Evolutionary conservation across 495 filamentous ascomycete genomes (phyloP), one percentile per base, ranked within the genome.

Genomic region (Penicillium roqueforti): DNA sequence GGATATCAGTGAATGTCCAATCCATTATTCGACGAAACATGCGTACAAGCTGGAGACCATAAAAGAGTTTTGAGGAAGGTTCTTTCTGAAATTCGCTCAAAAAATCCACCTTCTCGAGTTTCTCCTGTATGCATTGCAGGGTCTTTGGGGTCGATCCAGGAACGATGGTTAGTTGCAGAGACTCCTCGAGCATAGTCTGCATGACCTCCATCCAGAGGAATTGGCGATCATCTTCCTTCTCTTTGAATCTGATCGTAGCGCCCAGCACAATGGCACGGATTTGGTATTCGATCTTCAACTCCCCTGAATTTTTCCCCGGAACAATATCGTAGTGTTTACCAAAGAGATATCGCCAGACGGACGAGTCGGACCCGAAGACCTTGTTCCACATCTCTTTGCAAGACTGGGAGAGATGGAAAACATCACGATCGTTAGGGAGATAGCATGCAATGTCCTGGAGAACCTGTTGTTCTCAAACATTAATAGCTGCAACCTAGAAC

Each of bases 371-470:
- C 3, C 51, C 51, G 7, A 72, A 47, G 11, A 69, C 61, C 23
- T 53, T 48, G 0, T 20, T 42, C 3, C 54, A 51, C 9, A 68
- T 40, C 9, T 56, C 59, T 4, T 56, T 62, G 56, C 67, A 72
- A 25, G 66, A 52, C 4, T 56, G 48, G 7, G 65, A 56, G 18
- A 77, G 68, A 16, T 56, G 58, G 6, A 58, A 42, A 1, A 76
- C 20, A 23, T 79, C 74, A 4, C 25, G 28, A 40, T 78, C 69
- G 0, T 29, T 52, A 16, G 64, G 57, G 4, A 79, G 60, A 20
- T 63, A 47, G 14, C 41, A 62, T 18, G 75, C 70, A 9, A 79
- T 71, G 10, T 66, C 19, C 46, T 79, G 73, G 31, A 73, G 64
- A 29, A 76, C 53, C 75, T 78, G 42, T 37, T 10, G 13, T 11